Evolutionary conservation across 495 filamentous ascomycete species (phyloP).

Genomic region (Aspergillus sclerotiicarbonarius): DNA sequence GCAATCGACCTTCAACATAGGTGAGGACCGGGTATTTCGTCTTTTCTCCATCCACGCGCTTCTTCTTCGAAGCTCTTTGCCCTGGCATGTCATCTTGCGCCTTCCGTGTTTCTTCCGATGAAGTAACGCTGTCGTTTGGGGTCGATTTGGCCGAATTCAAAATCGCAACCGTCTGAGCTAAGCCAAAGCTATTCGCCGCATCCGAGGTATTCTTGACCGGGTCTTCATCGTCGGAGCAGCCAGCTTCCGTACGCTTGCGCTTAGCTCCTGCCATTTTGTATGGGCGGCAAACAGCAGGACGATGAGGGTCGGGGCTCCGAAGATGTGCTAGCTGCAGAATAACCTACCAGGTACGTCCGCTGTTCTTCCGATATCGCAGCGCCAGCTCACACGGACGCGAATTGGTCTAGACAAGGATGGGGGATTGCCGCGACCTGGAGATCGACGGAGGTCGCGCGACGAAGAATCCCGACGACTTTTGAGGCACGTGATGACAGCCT

Average conservation of each 20-base stretch:
- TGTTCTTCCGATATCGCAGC: not conserved
- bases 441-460: not conserved
- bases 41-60: conserved; percentile 55
- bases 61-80: conserved; percentile 32
- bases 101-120: conserved; percentile 25
- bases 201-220: conserved; percentile 18
- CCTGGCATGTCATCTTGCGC: conserved; percentile 4
- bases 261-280: conserved; percentile 27
- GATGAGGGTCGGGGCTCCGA: not conserved
- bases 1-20: conserved; percentile 67
- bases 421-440: not conserved
- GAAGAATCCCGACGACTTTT: conserved; percentile 1
- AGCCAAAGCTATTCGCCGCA: conserved; percentile 22
- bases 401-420: not conserved
- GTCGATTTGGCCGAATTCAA: conserved; percentile 22
- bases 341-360: not conserved
- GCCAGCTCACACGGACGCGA: not conserved
- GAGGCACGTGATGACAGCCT: conserved; percentile 8
- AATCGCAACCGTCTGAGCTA: conserved; percentile 32
- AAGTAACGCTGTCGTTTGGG: conserved; percentile 9
- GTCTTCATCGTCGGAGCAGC: conserved; percentile 25
- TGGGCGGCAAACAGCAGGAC: conserved; percentile 20
- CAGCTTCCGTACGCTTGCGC: conserved; percentile 32
- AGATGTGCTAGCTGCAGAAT: not conserved
- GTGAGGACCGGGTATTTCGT: conserved; percentile 72